Evolutionary conservation across 371 early-diverging fungal genomes (phyloP), one percentile per base, ranked within the genome.

Genomic region (Dinochytrium kinnereticum): DNA sequence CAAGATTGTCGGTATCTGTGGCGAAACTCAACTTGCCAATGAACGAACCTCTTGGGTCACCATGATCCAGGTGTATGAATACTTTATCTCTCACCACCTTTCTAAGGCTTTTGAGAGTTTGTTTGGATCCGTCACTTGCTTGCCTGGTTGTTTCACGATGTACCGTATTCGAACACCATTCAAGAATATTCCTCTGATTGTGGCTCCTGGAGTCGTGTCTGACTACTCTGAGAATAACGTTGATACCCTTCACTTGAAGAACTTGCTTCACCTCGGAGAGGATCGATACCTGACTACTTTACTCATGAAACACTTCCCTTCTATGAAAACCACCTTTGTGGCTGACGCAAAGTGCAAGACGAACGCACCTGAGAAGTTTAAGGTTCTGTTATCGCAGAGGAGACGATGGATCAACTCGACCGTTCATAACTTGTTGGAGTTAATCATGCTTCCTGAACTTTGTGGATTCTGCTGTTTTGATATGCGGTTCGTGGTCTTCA

Each of bases 391-490:
- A 40, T 98, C 98, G 61, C 93, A 92, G 75, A 78, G 93, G 30
- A 82, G 93, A 76, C 90, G 99, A 39, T 98, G 99, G 99, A 99
- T 99, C 80, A 99, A 99, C 84, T 97, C 98, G 1, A 99, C 99
- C 0, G 93, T 99, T 50, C 96, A 96, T 82, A 99, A 99, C 81
- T 79, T 98, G 71, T 91, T 97, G 84, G 99, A 97, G 82, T 85
- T 98, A 7, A 83, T 96, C 31, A 80, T 89, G 57, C 83, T 97
- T 17, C 90, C 91, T 49, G 91, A 94, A 74, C 87, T 99, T 68
- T 99, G 99, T 77, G 99, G 99, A 17, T 94, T 94, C 79, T 95
- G 94, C 82, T 97, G 95, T 79, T 95, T 96, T 84, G 96, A 96
- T 0, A 96, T 98, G 98, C 93, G 96, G 61, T 96, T 97, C 81